These are phyloP conservation scores for Trichophyton benhamiae DNA, from an alignment of 2,329 filamentous ascomycete species.

Conservation along the genomic window DNA sequence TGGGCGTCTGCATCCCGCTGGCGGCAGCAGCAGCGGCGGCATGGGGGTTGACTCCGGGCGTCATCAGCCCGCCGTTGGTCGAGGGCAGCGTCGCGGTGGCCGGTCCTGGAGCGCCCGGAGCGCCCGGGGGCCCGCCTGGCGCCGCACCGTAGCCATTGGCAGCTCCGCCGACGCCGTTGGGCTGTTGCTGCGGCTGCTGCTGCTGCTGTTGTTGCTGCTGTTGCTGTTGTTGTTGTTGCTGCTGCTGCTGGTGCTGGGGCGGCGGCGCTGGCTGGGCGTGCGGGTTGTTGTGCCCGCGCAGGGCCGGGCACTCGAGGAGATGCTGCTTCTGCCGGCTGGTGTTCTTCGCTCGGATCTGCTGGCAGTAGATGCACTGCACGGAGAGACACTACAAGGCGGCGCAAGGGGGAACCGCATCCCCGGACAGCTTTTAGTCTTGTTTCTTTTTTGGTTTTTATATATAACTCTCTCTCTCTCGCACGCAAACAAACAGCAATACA, in stretches of 20 bases:
- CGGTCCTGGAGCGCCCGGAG: slow-evolving; percentile 22
- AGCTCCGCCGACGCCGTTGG: slow-evolving; percentile 27
- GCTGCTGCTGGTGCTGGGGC: neutral
- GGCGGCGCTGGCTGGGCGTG: slow-evolving; percentile 28
- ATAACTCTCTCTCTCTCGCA: too few relatives aligned
- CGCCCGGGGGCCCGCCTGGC: slow-evolving; percentile 25
- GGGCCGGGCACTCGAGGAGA: slow-evolving; percentile 38
- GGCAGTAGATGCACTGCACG: slow-evolving; percentile 42
- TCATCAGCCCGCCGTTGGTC: slow-evolving; percentile 32
- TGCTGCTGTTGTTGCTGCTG: neutral
- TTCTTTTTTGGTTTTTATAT: neutral
- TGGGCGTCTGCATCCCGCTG: slow-evolving; percentile 32
- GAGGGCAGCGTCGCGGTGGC: slow-evolving; percentile 27
- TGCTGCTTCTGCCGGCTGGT: slow-evolving; percentile 42
- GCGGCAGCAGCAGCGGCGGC: slow-evolving; percentile 7
- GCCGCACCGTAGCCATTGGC: slow-evolving; percentile 34
- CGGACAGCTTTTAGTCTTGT: neutral
- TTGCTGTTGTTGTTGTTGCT: neutral
- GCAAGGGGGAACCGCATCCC: neutral
- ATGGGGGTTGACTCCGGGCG: slow-evolving; percentile 34
- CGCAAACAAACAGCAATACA: slow-evolving; percentile 22
- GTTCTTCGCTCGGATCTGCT: slow-evolving; percentile 42
- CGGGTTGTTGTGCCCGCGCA: slow-evolving; percentile 35
- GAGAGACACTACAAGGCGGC: slow-evolving; percentile 33
- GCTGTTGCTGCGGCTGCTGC: neutral